Percentiles rank a stretch among this genome's conserved stretches.
phyloP scores from a whole-genome alignment of 2,329 filamentous ascomycete species.

The Leptographium procerum region DNA sequence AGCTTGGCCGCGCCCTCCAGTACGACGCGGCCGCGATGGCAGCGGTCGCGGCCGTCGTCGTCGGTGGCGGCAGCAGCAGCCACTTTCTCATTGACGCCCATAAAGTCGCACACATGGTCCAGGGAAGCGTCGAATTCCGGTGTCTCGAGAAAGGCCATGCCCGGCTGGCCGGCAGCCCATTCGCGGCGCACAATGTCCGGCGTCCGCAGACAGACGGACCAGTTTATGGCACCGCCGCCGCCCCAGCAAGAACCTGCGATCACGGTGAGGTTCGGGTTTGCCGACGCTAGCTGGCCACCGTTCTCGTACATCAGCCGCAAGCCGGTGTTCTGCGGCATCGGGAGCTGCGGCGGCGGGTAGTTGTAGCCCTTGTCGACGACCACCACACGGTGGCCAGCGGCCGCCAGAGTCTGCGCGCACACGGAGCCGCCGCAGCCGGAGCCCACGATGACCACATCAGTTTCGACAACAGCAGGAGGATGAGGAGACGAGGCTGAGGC shows the following conservation, averaged over 20 bases:
- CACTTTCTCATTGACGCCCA: constrained; percentile 55
- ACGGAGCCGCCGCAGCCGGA: constrained; percentile 81
- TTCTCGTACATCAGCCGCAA: constrained; percentile 58
- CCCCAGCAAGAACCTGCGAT: constrained; percentile 67
- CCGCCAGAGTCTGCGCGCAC: constrained; percentile 66
- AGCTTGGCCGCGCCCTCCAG: constrained; percentile 64
- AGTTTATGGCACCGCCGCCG: constrained; percentile 81
- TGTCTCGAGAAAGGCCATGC: constrained; percentile 61
- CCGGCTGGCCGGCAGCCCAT: constrained; percentile 60
- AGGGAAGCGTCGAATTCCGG: constrained; percentile 65
- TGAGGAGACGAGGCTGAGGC: too few species aligned
- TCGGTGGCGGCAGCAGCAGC: constrained; percentile 31
- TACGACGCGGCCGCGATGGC: constrained; percentile 58
- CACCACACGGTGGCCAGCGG: constrained; percentile 62
- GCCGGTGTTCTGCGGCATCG: constrained; percentile 56
- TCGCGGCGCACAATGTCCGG: constrained; percentile 68
- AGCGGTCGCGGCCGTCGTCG: constrained; percentile 28
- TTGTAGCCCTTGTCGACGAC: constrained; percentile 66
- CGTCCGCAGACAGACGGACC: constrained; percentile 55
- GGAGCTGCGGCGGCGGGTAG: constrained; percentile 59
- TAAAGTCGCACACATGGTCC: constrained; percentile 65
- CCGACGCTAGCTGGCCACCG: constrained; percentile 42
- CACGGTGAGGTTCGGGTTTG: constrained; percentile 48
- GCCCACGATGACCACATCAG: constrained; percentile 76
- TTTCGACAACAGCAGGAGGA: constrained; percentile 53